phyloP scores from a whole-genome alignment of 1,284 basidiomycete genomes.

The Taiwanofungus camphoratus region DNA sequence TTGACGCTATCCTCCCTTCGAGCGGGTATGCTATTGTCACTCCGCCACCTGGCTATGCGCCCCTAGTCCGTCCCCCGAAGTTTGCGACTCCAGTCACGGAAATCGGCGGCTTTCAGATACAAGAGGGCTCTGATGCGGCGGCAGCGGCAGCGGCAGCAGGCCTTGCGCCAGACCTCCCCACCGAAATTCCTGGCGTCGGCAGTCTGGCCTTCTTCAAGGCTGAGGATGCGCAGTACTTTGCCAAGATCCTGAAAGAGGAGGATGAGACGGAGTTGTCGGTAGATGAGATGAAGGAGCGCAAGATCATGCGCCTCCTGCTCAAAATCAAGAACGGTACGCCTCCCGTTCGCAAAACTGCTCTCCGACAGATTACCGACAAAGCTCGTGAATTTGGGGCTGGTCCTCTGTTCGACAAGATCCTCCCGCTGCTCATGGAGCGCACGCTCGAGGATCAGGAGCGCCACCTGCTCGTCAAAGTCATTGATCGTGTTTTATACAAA shows the following conservation, averaged over 20 bases:
- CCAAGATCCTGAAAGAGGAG: slow-evolving; percentile 93
- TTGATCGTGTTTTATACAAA: slow-evolving; percentile 98
- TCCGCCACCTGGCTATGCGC: slow-evolving; percentile 92
- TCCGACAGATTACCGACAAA: slow-evolving; percentile 99
- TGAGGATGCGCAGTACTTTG: slow-evolving; percentile 97
- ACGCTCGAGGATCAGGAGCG: slow-evolving; percentile 99
- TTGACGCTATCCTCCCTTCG: slow-evolving; percentile 85
- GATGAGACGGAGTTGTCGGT: slow-evolving; percentile 92
- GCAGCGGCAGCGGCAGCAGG: slow-evolving; percentile 84
- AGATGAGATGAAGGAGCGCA: slow-evolving; percentile 99
- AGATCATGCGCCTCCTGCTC: slow-evolving; percentile 98
- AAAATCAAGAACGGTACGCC: slow-evolving; percentile 99
- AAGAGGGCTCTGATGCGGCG: slow-evolving; percentile 88
- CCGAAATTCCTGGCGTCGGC: slow-evolving; percentile 97
- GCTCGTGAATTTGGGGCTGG: slow-evolving; percentile 98
- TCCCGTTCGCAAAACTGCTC: slow-evolving; percentile 94
- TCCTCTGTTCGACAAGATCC: slow-evolving; percentile 98
- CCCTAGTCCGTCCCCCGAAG: slow-evolving; percentile 75
- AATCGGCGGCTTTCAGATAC: slow-evolving; percentile 89
- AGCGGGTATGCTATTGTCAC: slow-evolving; percentile 89
- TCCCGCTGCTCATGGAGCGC: slow-evolving; percentile 97
- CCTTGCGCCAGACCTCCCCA: slow-evolving; percentile 92
- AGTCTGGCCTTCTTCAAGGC: slow-evolving; percentile 97
- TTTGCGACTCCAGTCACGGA: slow-evolving; percentile 71
- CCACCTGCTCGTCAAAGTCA: slow-evolving; percentile 98